Base-by-base conservation (phyloP, 306 rosid species). In the Heteromeles arbutifolia region DNA sequence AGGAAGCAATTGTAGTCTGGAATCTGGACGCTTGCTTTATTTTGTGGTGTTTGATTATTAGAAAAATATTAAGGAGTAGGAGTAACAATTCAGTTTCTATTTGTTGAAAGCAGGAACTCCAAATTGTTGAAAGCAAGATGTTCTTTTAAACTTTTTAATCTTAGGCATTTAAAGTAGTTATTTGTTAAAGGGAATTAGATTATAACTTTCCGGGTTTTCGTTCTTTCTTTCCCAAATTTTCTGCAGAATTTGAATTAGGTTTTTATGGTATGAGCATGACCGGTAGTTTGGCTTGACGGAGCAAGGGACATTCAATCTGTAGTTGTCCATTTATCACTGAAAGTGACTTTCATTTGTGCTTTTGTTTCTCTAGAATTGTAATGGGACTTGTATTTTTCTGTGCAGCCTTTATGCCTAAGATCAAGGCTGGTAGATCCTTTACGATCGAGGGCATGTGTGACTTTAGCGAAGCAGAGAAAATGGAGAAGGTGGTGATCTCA, bases 381-480 rank as follows among this genome's bases (percentile, higher is more conserved):
- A 39, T 9, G 39, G 69, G 44, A 28, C 26, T 77, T 77, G 56
- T 41, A 11, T 4, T 29, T 31, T 15, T 58, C 73, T 37, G 54
- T 86, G 84, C 97, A 96, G 99, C 99, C 31, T 96, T 86, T 72
- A 89, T 96, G 98, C 89, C 96, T 37, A 92, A 83, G 88, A 90
- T 96, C 85, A 96, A 86, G 96, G 82, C 87, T 4, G 82, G 85
- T 34, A 92, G 99, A 85, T 88, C 98, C 39, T 74, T 92, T 80
- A 86, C 80, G 8, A 87, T 88, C 8, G 98, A 86, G 18, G 89
- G 73, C 86, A 78, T 96, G 44, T 96, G 99, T 39, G 93, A 89
- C 74, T 96, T 96, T 75, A 85, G 83, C 76, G 91, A 90, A 82
- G 89, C 85, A 56, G 98, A 92, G 65, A 77, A 86, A 61, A 86